These are phyloP conservation scores for Trichosanthes cucumerina DNA, from an alignment of 306 rosid species.

Conservation along the genomic window DNA sequence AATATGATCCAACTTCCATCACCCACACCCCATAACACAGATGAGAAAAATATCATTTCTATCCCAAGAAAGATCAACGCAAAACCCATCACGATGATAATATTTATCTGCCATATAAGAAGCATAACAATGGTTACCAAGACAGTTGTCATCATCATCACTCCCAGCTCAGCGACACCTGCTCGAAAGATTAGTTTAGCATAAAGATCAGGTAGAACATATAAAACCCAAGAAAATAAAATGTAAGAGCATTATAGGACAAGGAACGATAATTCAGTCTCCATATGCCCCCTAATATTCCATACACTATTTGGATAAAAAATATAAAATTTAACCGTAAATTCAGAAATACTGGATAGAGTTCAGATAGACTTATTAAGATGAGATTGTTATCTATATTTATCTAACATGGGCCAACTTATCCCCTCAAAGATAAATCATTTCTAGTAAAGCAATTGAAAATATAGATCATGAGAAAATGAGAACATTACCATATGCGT, in stretches of 20 bases:
- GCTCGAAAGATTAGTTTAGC: slow-evolving; percentile 24
- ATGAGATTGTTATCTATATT: neutral
- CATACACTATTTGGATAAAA: neutral
- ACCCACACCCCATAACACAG: slow-evolving; percentile 69
- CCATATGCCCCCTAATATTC: neutral
- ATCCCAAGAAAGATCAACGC: slow-evolving; percentile 66
- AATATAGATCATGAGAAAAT: slow-evolving; percentile 4
- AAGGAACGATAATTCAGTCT: neutral
- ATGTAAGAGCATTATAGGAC: neutral
- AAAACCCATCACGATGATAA: slow-evolving; percentile 55
- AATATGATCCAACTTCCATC: slow-evolving; percentile 97
- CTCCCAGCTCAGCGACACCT: slow-evolving; percentile 97
- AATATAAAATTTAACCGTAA: neutral
- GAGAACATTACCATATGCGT: slow-evolving; percentile 71
- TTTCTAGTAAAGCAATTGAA: slow-evolving; percentile 9
- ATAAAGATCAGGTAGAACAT: neutral
- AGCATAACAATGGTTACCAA: slow-evolving; percentile 92
- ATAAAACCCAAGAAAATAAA: neutral
- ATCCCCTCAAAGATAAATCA: neutral
- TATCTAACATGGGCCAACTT: neutral
- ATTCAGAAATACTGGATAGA: neutral
- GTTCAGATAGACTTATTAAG: neutral
- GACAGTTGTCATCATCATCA: slow-evolving; percentile 95
- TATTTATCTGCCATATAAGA: slow-evolving; percentile 93
- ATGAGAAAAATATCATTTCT: slow-evolving; percentile 85